Evolutionary conservation across 108 stramenopile genomes (phyloP), one percentile per base, ranked within the genome.

Genomic region (Nitzschia sp.): DNA sequence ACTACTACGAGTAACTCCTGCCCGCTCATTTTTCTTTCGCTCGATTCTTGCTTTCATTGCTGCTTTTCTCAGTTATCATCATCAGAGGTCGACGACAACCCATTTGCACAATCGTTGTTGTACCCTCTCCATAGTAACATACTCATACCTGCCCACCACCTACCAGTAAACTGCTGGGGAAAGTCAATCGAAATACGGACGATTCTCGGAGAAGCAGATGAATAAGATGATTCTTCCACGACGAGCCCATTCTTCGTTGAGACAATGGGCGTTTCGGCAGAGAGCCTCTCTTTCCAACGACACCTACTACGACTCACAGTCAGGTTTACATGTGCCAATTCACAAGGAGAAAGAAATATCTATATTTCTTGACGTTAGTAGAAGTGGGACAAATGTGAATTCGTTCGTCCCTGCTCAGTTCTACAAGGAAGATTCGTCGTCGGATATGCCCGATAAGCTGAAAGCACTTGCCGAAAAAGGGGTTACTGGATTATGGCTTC

Each of bases 301-400:
- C 2, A 79, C 80, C 13, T 85, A 85, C 45, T 85, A 85, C 56
- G 84, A 85, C 60, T 85, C 84, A 19, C 84, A 85, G 50, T 85
- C 84, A 17, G 84, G 84, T 8, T 45, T 73, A 63, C 78, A 85
- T 45, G 73, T 85, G 1, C 68, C 84, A 22, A 45, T 82, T 27
- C 84, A 85, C 70, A 60, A 85, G 30, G 80, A 82, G 63, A 58
- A 52, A 19, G 72, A 77, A 45, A 77, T 85, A 29, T 38, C 59
- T 17, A 33, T 66, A 11, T 74, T 78, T 59, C 62, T 81, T 21
- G 45, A 68, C 53, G 38, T 26, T 1, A 44, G 57, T 46, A 23
- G 53, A n/a, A 47, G 45, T 35, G 69, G 38, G 45, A 47, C 53
- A 2, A 46, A 28, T 1, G 1, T 50, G 4, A 29, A 22, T 4